Conservation (phyloP, 352 stramenopile genomes). For the Phytophthora citricola region DNA sequence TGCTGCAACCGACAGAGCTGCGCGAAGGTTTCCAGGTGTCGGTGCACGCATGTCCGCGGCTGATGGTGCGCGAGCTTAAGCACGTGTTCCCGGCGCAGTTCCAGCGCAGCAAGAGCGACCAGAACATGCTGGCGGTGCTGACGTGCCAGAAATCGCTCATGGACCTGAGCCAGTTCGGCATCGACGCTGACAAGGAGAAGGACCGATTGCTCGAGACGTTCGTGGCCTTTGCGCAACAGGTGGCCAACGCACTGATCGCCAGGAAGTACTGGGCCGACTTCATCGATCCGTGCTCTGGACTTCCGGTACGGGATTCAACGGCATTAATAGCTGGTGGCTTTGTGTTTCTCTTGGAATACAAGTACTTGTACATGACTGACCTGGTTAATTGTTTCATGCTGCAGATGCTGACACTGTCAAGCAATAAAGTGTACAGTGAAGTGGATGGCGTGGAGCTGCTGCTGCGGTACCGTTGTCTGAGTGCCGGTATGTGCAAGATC, state of each 20-base stretch:
- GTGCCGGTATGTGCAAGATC: conserved; percentile 97
- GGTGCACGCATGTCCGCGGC: conserved; percentile 73
- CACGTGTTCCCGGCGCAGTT: conserved; percentile 80
- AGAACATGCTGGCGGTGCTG: conserved; percentile 87
- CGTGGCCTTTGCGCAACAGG: conserved; percentile 89
- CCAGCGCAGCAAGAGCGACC: conserved; percentile 37
- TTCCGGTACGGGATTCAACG: conserved; percentile 69
- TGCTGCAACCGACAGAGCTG: conserved; percentile 65
- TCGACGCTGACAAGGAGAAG: conserved; percentile 95
- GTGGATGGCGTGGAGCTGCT: conserved; percentile 94
- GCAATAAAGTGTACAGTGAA: conserved; percentile 96
- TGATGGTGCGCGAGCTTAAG: conserved; percentile 80
- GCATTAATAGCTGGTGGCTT: too few species aligned
- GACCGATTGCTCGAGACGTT: conserved; percentile 97
- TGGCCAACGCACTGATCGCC: conserved; percentile 81
- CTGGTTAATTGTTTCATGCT: neutral
- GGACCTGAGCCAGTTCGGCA: conserved; percentile 95
- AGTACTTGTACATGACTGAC: neutral
- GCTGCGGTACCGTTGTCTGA: conserved; percentile 83
- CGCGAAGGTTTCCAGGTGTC: conserved; percentile 81
- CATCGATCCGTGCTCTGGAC: conserved; percentile 97
- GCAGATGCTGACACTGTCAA: conserved; percentile 92
- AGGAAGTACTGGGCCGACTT: conserved; percentile 96
- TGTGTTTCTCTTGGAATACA: too few species aligned
- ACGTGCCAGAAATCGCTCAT: conserved; percentile 94